Conservation (phyloP, 1,284 basidiomycete genomes). For the Melampsora larici-populina region DNA sequence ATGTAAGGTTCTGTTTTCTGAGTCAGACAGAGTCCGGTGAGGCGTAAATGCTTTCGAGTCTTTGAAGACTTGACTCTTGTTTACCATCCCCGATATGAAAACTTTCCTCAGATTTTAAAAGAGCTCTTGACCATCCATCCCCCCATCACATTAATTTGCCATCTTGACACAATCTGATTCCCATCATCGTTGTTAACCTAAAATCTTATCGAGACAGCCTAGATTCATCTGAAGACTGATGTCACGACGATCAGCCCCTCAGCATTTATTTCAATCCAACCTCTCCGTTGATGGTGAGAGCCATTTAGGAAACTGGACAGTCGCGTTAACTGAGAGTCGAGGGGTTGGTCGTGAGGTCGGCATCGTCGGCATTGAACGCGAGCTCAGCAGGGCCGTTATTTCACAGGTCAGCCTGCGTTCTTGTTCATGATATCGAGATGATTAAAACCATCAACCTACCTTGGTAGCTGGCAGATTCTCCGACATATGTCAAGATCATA, state of each 20-base stretch:
- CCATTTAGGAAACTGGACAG: slow-evolving; percentile 43
- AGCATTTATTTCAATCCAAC: neutral
- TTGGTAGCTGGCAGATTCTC: slow-evolving; percentile 39
- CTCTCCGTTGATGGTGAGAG: neutral
- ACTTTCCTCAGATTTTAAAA: too few species aligned
- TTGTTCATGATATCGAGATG: neutral
- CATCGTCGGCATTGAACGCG: slow-evolving; percentile 46
- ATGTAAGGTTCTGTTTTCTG: too few species aligned
- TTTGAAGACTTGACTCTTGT: too few species aligned
- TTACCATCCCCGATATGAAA: too few species aligned
- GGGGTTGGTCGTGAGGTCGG: slow-evolving; percentile 48
- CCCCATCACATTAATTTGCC: too few species aligned
- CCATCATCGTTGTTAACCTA: too few species aligned
- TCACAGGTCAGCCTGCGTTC: slow-evolving; percentile 45
- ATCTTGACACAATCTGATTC: too few species aligned
- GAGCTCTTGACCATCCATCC: too few species aligned
- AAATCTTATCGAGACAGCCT: too few species aligned
- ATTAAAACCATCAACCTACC: neutral
- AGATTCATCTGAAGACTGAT: too few species aligned
- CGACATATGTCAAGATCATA: slow-evolving; percentile 39
- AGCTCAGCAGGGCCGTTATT: slow-evolving; percentile 45
- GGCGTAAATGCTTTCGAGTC: too few species aligned
- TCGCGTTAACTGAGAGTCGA: slow-evolving; percentile 46
- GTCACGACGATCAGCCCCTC: neutral
- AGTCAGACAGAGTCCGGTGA: too few species aligned